Base-by-base conservation (phyloP, 352 stramenopile genomes). In the Elongisporangium undulatum region DNA sequence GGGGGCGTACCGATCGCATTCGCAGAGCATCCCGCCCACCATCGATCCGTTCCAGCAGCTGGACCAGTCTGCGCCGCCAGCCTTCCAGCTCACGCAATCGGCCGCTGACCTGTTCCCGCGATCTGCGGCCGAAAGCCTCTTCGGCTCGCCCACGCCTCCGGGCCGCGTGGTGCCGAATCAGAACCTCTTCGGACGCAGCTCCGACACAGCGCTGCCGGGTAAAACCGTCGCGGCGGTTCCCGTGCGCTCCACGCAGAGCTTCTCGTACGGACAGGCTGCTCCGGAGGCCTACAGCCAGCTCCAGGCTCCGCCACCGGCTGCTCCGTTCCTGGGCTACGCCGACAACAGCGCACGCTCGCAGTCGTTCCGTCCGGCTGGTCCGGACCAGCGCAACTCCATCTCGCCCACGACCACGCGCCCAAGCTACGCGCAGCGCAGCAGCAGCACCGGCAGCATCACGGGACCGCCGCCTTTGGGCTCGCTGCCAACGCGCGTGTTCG, bases 301-400 rank as follows among this genome's bases (percentile, higher is more conserved):
- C 34, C 63, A 87, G 61, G 56, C 74, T 3, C 82, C 79, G 29
- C 82, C 82, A 49, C 76, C 80, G 45, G 80, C 82, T 53, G 80
- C 82, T 13, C 83, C 83, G 17, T 90, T 90, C 64, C 57, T 93
- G 10, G 75, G 75, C 8, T 93, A 90, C 59, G 72, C 61, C 17
- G 68, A 90, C 49, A 39, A 61, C 22, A 72, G 63, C 29, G 49
- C 67, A 7, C 63, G 75, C 16, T 72, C 73, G 23, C 74, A 88
- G 52, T 88, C 76, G 19, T 73, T 74, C 20, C 77, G 70, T 19
- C 29, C 59, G 57, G 13, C 58, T 52, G n/a, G 45, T 34, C 23
- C 60, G 0, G 71, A 75, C 2, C 48, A 53, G 13, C 64, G 56
- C 61, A 64, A 59, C 5, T 22, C 53, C 4, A 49, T 71, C 9